Evolutionary conservation across 371 early-diverging fungal species (phyloP).

Genomic region (Blakeslea trispora): DNA sequence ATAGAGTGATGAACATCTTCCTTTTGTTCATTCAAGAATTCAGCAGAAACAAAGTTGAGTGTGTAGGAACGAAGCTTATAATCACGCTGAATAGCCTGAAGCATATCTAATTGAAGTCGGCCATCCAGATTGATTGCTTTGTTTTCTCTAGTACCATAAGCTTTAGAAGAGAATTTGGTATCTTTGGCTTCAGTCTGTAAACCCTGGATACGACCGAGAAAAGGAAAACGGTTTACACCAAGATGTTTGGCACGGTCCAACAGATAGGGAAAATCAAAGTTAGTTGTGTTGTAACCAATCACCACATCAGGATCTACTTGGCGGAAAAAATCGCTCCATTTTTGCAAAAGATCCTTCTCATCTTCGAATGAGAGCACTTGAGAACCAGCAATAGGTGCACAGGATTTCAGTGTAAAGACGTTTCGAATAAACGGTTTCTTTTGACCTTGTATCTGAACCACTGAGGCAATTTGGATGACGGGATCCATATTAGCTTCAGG

Average conservation of each 20-base stretch:
- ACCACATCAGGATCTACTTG: conserved; percentile 83
- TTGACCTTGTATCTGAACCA: conserved; percentile 92
- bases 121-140: conserved; percentile 94
- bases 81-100: conserved; percentile 97
- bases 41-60: conserved; percentile 96
- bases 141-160: conserved; percentile 91
- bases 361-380: conserved; percentile 84
- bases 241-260: conserved; percentile 92
- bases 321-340: conserved; percentile 90
- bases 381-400: conserved; percentile 94
- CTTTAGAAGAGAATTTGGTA: conserved; percentile 89
- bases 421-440: conserved; percentile 86
- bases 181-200: conserved; percentile 77
- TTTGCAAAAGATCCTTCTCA: conserved; percentile 84
- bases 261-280: conserved; percentile 99
- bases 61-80: conserved; percentile 98
- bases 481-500: conserved; percentile 95
- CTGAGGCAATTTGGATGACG: conserved; percentile 99
- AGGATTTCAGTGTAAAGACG: conserved; percentile 90
- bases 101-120: conserved; percentile 94
- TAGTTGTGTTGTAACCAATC: conserved; percentile 98
- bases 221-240: conserved; percentile 76
- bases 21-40: conserved; percentile 99
- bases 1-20: conserved; percentile 99
- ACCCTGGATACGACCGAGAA: conserved; percentile 82